Evolutionary conservation across 106 monocot genomes (phyloP), one percentile per base, ranked within the genome.

Genomic region (Dioscorea zingiberensis): DNA sequence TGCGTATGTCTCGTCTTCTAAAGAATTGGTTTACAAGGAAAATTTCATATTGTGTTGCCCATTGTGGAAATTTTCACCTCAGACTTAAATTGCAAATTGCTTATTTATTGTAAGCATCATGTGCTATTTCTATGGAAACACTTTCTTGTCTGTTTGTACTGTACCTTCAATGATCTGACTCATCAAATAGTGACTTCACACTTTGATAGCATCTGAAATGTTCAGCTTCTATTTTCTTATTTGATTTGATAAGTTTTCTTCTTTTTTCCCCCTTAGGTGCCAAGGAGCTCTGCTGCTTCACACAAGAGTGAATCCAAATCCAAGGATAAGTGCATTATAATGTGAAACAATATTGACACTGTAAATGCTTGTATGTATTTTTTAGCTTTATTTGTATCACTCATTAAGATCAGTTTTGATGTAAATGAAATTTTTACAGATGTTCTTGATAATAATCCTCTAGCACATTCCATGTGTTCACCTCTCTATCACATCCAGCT

Each of bases 211-310:
- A n/a, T n/a, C n/a, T n/a, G n/a, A n/a, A n/a, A n/a, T n/a, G n/a
- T n/a, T n/a, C n/a, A n/a, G n/a, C n/a, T n/a, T n/a, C n/a, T n/a
- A n/a, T n/a, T n/a, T n/a, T n/a, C n/a, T n/a, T n/a, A 12, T 21
- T 19, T 7, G 6, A 22, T 12, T 22, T 56, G 56, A 5, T 56
- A 32, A 38, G n/a, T 51, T 51, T 13, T 5, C 1, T 30, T 64
- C 23, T 13, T 64, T 2, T 2, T 22, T 22, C 10, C 64, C n/a
- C n/a, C n/a, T n/a, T n/a, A 64, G 64, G 64, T 64, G 46, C 23
- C 64, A 25, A 64, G 64, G 47, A 64, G 64, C 64, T 64, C 64
- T n/a, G 21, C 2, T 47, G 18, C 23, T 27, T 60, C 60, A 21
- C 64, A 64, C 22, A 64, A 25, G 64, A 64, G 13, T 24, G 44